A percentile compares a stretch with the other conserved stretches of the same genome.
Conservation (phyloP, 1,284 basidiomycete species). For the Cutaneotrichosporon daszewskae region DNA sequence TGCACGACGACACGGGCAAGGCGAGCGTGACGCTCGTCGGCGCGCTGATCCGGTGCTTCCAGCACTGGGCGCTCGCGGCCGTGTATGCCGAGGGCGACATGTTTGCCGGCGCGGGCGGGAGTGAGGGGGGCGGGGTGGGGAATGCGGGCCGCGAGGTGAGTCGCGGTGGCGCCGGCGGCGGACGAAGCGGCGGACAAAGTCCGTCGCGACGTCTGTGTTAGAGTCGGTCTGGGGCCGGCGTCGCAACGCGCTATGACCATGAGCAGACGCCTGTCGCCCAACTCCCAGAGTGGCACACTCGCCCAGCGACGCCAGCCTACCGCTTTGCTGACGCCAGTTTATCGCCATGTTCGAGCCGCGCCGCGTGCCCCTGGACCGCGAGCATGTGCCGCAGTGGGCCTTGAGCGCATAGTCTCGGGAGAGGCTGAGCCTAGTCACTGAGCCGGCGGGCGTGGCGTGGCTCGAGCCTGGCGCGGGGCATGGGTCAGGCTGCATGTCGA, state of each 20-base stretch:
- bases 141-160: slow-evolving; percentile 38
- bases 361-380: slow-evolving; percentile 23
- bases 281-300: no score
- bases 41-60: slow-evolving; percentile 35
- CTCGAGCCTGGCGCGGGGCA: no score
- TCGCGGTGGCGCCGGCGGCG: not conserved
- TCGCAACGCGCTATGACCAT: no score
- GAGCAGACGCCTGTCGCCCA: no score
- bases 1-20: slow-evolving; percentile 46
- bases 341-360: slow-evolving; percentile 43
- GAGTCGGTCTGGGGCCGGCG: no score
- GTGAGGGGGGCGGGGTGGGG: slow-evolving; percentile 41
- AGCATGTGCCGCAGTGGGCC: slow-evolving; percentile 30
- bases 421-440: no score
- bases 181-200: no score
- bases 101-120: slow-evolving; percentile 45
- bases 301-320: no score
- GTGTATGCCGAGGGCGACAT: slow-evolving; percentile 43
- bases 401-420: no score
- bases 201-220: no score
- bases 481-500: no score
- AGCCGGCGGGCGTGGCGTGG: no score
- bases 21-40: slow-evolving; percentile 35
- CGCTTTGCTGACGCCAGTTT: slow-evolving; percentile 25
- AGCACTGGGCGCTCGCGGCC: slow-evolving; percentile 41